These are phyloP conservation scores for Hymenotorrendiella dingleyae DNA, from an alignment of 2,329 filamentous ascomycete species.

Conservation along the genomic window DNA sequence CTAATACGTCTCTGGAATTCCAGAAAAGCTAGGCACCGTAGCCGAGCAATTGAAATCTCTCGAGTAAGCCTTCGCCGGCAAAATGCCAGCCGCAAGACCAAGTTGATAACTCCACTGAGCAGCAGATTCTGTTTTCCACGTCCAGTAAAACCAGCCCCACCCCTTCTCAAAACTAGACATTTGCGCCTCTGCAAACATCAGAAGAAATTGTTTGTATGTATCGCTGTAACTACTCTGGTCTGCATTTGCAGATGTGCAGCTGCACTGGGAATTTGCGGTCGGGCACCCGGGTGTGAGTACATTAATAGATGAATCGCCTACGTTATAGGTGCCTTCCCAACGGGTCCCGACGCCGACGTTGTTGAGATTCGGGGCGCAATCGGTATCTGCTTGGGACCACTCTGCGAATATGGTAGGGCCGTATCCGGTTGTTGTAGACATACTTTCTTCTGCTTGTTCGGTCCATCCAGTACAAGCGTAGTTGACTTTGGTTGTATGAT, in stretches of 20 bases:
- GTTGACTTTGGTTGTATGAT: constrained; percentile 75
- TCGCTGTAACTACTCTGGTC: constrained; percentile 61
- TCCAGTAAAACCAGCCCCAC: constrained; percentile 99
- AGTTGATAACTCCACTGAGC: constrained; percentile 90
- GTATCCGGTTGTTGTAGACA: constrained; percentile 72
- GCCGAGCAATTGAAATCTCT: constrained; percentile 62
- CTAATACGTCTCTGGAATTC: constrained; percentile 46
- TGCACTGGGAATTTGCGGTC: constrained; percentile 58
- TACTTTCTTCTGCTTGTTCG: constrained; percentile 65
- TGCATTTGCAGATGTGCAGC: constrained; percentile 71
- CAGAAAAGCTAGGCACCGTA: constrained; percentile 47
- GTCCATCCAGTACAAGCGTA: constrained; percentile 89
- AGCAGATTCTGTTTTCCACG: constrained; percentile 83
- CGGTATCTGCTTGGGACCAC: constrained; percentile 96
- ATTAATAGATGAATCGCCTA: constrained; percentile 47
- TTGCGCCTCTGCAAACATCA: constrained; percentile 89
- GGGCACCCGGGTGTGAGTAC: constrained; percentile 73
- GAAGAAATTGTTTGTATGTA: constrained; percentile 78
- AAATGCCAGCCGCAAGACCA: constrained; percentile 68
- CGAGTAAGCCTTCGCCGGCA: constrained; percentile 70
- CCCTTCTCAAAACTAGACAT: constrained; percentile 91
- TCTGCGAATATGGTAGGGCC: constrained; percentile 93
- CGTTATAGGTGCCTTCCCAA: constrained; percentile 83
- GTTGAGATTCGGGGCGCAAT: constrained; percentile 82
- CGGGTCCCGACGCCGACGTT: constrained; percentile 83